Conservation (phyloP, 2,329 filamentous ascomycete genomes). For the Fusarium devonianum region DNA sequence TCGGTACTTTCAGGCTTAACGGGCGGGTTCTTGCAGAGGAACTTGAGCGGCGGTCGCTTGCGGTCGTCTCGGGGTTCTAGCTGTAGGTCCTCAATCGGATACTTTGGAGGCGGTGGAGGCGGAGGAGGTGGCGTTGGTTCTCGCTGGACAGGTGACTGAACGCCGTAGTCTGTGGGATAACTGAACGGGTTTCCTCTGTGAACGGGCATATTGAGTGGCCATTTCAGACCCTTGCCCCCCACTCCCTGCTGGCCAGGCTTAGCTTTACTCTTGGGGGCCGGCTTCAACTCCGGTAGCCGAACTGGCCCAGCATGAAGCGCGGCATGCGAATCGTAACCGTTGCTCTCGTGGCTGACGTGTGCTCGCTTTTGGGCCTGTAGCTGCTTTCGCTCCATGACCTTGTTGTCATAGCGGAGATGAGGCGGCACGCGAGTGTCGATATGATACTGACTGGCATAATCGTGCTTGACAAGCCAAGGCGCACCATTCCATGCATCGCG, state of each 20-base stretch:
- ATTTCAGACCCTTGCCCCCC: slow-evolving; percentile 54
- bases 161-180: slow-evolving; percentile 54
- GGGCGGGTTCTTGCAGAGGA: slow-evolving; percentile 72
- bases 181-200: slow-evolving; percentile 56
- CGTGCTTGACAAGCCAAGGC: slow-evolving; percentile 91
- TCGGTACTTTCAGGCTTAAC: slow-evolving; percentile 53
- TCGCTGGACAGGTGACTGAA: slow-evolving; percentile 37
- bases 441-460: slow-evolving; percentile 82
- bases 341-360: slow-evolving; percentile 53
- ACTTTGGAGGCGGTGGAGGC: slow-evolving; percentile 82
- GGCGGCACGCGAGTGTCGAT: slow-evolving; percentile 88
- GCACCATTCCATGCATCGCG: slow-evolving; percentile 95
- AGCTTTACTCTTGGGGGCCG: slow-evolving; percentile 72
- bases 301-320: slow-evolving; percentile 54
- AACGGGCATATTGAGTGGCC: slow-evolving; percentile 43
- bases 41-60: slow-evolving; percentile 78
- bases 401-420: slow-evolving; percentile 82
- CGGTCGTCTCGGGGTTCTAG: slow-evolving; percentile 72
- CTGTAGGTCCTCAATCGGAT: slow-evolving; percentile 93
- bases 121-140: slow-evolving; percentile 63
- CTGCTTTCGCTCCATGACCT: slow-evolving; percentile 78
- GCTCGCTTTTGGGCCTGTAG: slow-evolving; percentile 71
- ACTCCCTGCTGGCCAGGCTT: slow-evolving; percentile 53
- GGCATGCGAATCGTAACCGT: slow-evolving; percentile 47
- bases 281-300: slow-evolving; percentile 76